Evolutionary conservation across 257 asterid genomes (phyloP).

Genomic region (Agastache rugosa): DNA sequence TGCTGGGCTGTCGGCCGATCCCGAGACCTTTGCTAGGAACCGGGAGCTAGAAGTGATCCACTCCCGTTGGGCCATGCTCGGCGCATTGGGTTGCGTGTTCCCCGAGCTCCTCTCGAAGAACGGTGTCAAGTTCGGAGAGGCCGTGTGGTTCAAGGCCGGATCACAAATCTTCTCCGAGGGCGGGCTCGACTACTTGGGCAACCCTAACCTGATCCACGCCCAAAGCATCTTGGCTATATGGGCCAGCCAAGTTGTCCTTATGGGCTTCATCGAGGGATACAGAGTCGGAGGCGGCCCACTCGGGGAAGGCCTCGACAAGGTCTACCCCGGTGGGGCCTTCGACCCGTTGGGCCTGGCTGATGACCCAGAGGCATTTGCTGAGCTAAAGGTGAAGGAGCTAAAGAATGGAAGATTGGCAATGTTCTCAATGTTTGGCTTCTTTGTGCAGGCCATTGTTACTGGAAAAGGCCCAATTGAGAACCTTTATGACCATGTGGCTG

Average conservation of each 20-base stretch:
- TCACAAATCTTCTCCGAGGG: conserved; percentile 91
- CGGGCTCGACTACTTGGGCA: conserved; percentile 84
- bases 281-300: conserved; percentile 93
- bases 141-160: conserved; percentile 95
- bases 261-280: conserved; percentile 89
- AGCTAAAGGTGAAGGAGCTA: conserved; percentile 58
- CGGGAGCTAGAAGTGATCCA: conserved; percentile 94
- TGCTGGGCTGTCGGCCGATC: conserved; percentile 94
- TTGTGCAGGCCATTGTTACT: conserved; percentile 87
- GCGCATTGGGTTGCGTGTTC: conserved; percentile 85
- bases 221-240: conserved; percentile 90
- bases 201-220: conserved; percentile 89
- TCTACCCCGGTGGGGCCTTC: conserved; percentile 84
- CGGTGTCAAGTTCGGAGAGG: conserved; percentile 83
- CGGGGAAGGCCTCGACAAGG: conserved; percentile 86
- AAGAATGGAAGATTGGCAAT: conserved; percentile 77
- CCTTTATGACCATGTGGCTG: conserved; percentile 71
- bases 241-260: conserved; percentile 80
- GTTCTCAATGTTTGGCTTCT: conserved; percentile 82
- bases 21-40: conserved; percentile 87
- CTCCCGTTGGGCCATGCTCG: conserved; percentile 94
- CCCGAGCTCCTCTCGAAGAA: conserved; percentile 82
- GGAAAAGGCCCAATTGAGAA: conserved; percentile 92
- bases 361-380: conserved; percentile 62
- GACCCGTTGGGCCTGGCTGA: conserved; percentile 80